phyloP scores from a whole-genome alignment of 2,329 filamentous ascomycete species.

The Epicoccum nigrum region DNA sequence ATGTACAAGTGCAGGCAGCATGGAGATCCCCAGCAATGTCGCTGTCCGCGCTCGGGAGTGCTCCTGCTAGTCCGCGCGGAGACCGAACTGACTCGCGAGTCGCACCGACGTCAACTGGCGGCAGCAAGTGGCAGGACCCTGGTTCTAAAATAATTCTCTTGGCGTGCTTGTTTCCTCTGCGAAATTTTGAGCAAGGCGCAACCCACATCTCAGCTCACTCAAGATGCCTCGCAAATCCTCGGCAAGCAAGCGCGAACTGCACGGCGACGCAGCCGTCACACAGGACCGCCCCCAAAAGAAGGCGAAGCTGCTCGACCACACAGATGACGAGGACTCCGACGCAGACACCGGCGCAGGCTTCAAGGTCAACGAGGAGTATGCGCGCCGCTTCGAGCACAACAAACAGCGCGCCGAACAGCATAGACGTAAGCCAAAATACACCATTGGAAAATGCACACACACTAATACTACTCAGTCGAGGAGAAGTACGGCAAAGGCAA shows the following conservation, averaged over 20 bases:
- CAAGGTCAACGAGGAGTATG: constrained; percentile 90
- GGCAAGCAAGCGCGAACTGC: constrained; percentile 36
- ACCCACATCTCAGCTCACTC: constrained; percentile 4
- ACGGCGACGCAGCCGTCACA: constrained; percentile 19
- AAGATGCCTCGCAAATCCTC: constrained; percentile 34
- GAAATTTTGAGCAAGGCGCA: constrained; percentile 32
- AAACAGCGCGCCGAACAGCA: constrained; percentile 92
- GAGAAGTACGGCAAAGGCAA: constrained; percentile 74
- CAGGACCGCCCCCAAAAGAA: constrained; percentile 43
- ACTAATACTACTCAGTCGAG: constrained; percentile 67
- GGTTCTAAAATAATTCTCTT: constrained; percentile 26
- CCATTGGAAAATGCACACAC: background rate
- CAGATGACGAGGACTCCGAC: constrained; percentile 40
- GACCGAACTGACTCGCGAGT: constrained; percentile 12
- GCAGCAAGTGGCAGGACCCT: constrained; percentile 11
- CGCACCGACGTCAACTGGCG: constrained; percentile 19
- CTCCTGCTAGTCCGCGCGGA: constrained; percentile 25
- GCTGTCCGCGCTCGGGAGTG: constrained; percentile 14
- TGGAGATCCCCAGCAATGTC: constrained; percentile 13
- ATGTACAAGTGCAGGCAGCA: constrained; percentile 1
- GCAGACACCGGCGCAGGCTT: constrained; percentile 51
- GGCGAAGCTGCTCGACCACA: constrained; percentile 47
- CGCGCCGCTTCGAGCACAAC: constrained; percentile 90
- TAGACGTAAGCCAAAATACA: constrained; percentile 57
- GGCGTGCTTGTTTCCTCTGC: constrained; percentile 19